Percentiles rank a stretch among this genome's conserved stretches.
These are phyloP conservation scores for Lactarius hengduanensis DNA, from an alignment of 768 basidiomycete genomes.

Conservation along the genomic window DNA sequence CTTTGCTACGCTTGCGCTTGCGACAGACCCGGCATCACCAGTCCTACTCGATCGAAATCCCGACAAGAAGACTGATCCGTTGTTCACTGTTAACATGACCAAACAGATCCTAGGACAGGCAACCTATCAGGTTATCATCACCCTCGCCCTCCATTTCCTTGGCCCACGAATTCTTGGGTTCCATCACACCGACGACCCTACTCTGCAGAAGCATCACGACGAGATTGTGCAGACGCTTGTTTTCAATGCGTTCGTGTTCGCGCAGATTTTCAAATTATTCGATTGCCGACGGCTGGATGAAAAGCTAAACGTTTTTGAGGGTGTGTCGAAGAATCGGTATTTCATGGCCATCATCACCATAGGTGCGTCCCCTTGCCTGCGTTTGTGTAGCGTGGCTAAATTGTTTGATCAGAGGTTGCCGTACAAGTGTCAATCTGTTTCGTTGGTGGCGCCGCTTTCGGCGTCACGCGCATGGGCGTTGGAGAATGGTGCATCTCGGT, in stretches of 20 bases:
- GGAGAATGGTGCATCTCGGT: slow-evolving; percentile 93
- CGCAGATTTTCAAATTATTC: slow-evolving; percentile 94
- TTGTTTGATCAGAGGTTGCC: slow-evolving; percentile 63
- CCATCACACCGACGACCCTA: slow-evolving; percentile 36
- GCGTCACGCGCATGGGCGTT: slow-evolving; percentile 73
- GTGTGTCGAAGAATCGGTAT: slow-evolving; percentile 73
- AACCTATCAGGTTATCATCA: slow-evolving; percentile 77
- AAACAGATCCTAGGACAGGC: slow-evolving; percentile 95
- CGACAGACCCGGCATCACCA: slow-evolving; percentile 90
- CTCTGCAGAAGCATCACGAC: slow-evolving; percentile 39
- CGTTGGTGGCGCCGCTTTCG: slow-evolving; percentile 88
- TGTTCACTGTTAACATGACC: slow-evolving; percentile 94
- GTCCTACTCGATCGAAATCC: slow-evolving; percentile 83
- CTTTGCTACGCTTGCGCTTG: slow-evolving; percentile 94
- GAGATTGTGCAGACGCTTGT: slow-evolving; percentile 78
- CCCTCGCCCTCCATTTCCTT: slow-evolving; percentile 86
- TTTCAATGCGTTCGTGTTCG: slow-evolving; percentile 97
- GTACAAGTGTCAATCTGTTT: slow-evolving; percentile 90
- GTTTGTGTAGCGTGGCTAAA: slow-evolving; percentile 11
- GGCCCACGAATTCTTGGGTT: slow-evolving; percentile 71
- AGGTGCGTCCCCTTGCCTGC: slow-evolving; percentile 49
- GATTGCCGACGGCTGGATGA: slow-evolving; percentile 88
- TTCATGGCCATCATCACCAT: slow-evolving; percentile 83
- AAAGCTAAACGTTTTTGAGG: slow-evolving; percentile 85
- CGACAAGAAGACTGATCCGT: slow-evolving; percentile 80